Percentiles rank a stretch among this genome's conserved stretches.
Evolutionary conservation across 371 early-diverging fungal species (phyloP).

Genomic region (Capniomyces stellatus): DNA sequence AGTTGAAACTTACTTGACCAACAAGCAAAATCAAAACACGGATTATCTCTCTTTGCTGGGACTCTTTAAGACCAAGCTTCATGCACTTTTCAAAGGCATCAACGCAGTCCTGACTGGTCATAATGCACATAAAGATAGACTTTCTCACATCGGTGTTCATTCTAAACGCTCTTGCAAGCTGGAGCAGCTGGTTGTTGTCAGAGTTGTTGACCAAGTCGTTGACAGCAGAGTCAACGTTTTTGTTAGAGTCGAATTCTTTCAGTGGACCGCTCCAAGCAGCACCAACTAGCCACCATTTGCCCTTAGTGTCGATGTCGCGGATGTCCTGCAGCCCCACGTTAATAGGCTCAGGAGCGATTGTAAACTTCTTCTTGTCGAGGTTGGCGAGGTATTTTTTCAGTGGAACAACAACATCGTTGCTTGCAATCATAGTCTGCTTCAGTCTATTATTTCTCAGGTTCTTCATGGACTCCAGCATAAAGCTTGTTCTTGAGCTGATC

Average conservation of each 20-base stretch:
- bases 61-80: conserved; percentile 63
- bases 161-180: conserved; percentile 62
- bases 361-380: conserved; percentile 26
- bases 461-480: conserved; percentile 82
- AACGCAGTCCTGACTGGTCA: conserved; percentile 85
- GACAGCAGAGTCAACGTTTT: too few relatives aligned
- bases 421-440: conserved; percentile 33
- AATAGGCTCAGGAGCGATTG: conserved; percentile 46
- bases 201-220: conserved; percentile 6
- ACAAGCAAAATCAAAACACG: conserved; percentile 38
- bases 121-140: conserved; percentile 76
- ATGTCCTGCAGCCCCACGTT: conserved; percentile 82
- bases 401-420: conserved; percentile 37
- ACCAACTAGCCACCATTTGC: conserved; percentile 9
- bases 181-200: conserved; percentile 41
- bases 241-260: too few relatives aligned
- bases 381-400: conserved; percentile 64
- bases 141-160: conserved; percentile 93
- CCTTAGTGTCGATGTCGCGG: conserved; percentile 56
- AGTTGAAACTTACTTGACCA: not conserved
- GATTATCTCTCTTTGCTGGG: conserved; percentile 87
- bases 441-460: conserved; percentile 86
- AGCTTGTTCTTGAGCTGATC: conserved; percentile 54
- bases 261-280: not conserved
- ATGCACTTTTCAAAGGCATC: conserved; percentile 79